Conservation (phyloP, 139 green algal species). For the Chlamydomonas schloesseri region DNA sequence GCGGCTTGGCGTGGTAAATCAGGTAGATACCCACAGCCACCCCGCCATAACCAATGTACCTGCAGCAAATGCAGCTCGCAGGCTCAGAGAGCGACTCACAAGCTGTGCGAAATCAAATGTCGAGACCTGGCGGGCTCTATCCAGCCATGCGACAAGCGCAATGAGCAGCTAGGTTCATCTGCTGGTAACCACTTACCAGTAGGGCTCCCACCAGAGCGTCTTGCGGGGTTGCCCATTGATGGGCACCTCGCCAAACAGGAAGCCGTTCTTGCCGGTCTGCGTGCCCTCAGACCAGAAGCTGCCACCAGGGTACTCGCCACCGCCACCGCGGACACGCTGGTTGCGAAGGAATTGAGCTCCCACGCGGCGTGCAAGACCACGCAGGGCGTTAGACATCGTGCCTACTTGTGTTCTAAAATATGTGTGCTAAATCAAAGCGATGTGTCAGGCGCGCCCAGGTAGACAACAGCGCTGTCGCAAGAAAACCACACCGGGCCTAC, state of each 20-base stretch:
- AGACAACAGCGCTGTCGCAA: not conserved
- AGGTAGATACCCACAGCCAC: constrained; percentile 52
- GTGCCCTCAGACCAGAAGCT: constrained; percentile 84
- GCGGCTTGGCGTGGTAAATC: constrained; percentile 60
- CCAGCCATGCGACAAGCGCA: no score
- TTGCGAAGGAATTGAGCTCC: constrained; percentile 31
- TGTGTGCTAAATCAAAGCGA: not conserved
- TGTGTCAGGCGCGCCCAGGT: not conserved
- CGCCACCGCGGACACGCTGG: constrained; percentile 32
- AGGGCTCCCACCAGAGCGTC: constrained; percentile 89
- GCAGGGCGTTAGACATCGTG: not conserved
- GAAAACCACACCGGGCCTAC: no score
- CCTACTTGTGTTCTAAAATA: not conserved
- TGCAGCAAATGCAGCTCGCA: not conserved
- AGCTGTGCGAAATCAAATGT: no score
- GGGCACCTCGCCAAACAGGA: constrained; percentile 89
- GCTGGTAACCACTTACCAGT: constrained; percentile 68
- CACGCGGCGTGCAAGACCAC: not conserved
- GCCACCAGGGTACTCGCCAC: constrained; percentile 61
- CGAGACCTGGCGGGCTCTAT: no score
- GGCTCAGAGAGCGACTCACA: no score
- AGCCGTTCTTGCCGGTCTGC: constrained; percentile 77
- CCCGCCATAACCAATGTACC: constrained; percentile 53
- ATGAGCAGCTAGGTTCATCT: not conserved
- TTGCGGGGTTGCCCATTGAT: constrained; percentile 79